Evolutionary conservation across 345 rosid genomes (phyloP), one percentile per base, ranked within the genome.

Genomic region (Brassica juncea): DNA sequence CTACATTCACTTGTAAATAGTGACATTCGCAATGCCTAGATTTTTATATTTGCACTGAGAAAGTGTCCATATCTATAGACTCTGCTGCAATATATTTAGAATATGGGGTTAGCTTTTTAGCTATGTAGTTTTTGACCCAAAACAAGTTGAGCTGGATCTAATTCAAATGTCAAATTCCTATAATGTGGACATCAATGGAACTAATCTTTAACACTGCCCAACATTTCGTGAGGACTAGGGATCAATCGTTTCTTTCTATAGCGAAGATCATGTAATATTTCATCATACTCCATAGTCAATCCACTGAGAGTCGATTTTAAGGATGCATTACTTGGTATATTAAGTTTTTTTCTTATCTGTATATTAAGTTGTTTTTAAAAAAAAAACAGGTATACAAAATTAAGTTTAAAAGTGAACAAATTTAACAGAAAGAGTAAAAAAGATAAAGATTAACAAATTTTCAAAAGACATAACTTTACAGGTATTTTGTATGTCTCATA

Each of bases 1-100:
- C 58, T 42, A 42, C 60, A 72, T 78, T 66, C 81, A 78, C 68
- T 55, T 72, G 25, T 37, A 71, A 54, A 65, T 12, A 71, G 72
- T 37, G 42, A 65, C 58, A 78, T 78, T 78, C 66, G 66, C 49
- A 72, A 12, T 64, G 25, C 67, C 59, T 55, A 35, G 28, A 47
- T 47, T 68, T 39, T 52, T 28, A 71, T 65, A 19, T 71, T 44
- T 55, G 59, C 71, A 16, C 64, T 32, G 49, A 37, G 15, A 64
- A 37, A 65, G 67, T 71, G 66, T 65, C 67, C 3, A 37, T 71
- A 65, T 71, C 72, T 37, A 64, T 23, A 57, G 34, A 64, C 47
- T 52, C 54, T 28, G 35, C 16, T 71, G 55, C 66, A 65, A 16
- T 44, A 78, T 71, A 71, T 65, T 66, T 66, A 19, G 68, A 78